phyloP scores from a whole-genome alignment of 2,329 filamentous ascomycete species.

The Pyricularia grisea region DNA sequence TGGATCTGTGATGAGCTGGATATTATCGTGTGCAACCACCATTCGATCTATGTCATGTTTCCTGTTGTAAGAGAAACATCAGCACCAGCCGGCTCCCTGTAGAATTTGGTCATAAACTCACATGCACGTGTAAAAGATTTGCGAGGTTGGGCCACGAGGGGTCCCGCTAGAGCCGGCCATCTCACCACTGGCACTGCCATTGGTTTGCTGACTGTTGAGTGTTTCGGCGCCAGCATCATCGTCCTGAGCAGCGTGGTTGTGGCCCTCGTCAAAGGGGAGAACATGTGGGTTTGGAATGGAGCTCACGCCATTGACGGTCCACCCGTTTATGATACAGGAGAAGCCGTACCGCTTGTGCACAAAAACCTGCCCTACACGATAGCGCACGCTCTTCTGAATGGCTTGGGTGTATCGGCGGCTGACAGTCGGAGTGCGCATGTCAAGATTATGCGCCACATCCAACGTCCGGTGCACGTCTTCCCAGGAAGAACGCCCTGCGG shows the following conservation, averaged over 20 bases:
- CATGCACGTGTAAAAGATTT: conserved; percentile 82
- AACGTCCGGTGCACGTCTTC: conserved; percentile 26
- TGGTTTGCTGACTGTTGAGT: not conserved
- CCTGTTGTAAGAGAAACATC: conserved; percentile 26
- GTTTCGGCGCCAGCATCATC: not conserved
- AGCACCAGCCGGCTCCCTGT: not conserved
- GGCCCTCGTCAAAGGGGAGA: not conserved
- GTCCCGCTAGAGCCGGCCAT: not conserved
- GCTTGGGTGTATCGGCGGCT: conserved; percentile 23
- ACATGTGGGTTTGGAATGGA: conserved; percentile 17
- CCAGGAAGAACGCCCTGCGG: conserved; percentile 14
- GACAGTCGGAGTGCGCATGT: conserved; percentile 27
- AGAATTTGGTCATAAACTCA: conserved; percentile 38
- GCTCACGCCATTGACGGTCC: conserved; percentile 43
- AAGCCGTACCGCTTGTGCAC: conserved; percentile 73
- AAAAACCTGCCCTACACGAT: conserved; percentile 75
- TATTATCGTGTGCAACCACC: conserved; percentile 69
- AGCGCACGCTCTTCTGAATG: conserved; percentile 39
- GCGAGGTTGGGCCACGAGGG: conserved; percentile 28
- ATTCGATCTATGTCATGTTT: conserved; percentile 56
- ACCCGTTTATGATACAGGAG: conserved; percentile 78
- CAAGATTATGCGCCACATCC: conserved; percentile 31
- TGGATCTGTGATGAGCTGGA: conserved; percentile 47
- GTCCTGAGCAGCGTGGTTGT: conserved; percentile 2
- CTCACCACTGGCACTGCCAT: not conserved